Base-by-base conservation (phyloP, 495 filamentous ascomycete genomes). In the Astrothelium subdiscretum region DNA sequence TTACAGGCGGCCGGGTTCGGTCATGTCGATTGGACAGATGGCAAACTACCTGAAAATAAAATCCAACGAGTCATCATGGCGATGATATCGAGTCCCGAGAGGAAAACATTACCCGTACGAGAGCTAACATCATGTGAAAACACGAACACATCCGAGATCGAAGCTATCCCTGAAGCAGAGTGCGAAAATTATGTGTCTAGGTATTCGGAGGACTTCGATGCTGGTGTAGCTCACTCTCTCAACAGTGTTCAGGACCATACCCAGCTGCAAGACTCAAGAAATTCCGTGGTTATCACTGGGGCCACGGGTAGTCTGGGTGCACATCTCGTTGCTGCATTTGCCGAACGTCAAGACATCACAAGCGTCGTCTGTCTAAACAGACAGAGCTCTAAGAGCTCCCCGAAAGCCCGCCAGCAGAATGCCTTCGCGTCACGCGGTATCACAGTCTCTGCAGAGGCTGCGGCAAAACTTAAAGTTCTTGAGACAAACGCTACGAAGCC, bases 11-110 rank as follows among this genome's bases (percentile, higher is more conserved):
- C 62, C 0, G 81, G 80, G 0, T 84, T 72, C 66, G 73, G 71
- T 13, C 70, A 76, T 65, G 76, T 82, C 2, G 76, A 79, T 18
- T 81, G 78, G 76, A 79, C 75, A 0, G 76, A 79, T 59, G 79
- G 81, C 0, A 10, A 66, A 11, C 69, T 63, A 0, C 71, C 75
- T 0, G 79, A 83, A 64, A 70, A 64, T 11, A 69, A 72, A 15
- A 65, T 78, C 0, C 68, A 79, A 63, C 69, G 74, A n/a, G 65
- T 81, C 1, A 71, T 81, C 31, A 73, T 81, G 32, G 79, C 78
- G 1, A 71, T 79, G 32, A 74, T 76, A 6, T 75, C 74, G 32
- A 72, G 75, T 52, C 63, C 69, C 8, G 1, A 8, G 35, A 38
- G 35, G 1, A 1, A 15, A 8, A 38, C 8, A 38, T 15, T 38